These are phyloP conservation scores for Entomortierella beljakovae DNA, from an alignment of 192 early-diverging fungal species.

Conservation along the genomic window DNA sequence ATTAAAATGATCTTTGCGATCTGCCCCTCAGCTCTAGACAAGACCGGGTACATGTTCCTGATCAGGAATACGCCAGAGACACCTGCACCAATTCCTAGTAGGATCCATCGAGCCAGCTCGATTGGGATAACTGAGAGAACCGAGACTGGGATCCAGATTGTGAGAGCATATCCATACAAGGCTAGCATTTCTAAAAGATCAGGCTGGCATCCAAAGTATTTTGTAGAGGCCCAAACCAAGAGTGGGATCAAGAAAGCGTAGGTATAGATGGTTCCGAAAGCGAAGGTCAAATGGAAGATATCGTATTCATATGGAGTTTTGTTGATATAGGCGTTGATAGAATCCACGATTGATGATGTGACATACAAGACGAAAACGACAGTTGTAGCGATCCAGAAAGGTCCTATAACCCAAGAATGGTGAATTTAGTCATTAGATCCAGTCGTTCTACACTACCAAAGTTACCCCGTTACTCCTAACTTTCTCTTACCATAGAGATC, in stretches of 20 bases:
- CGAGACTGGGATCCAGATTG: constrained; percentile 94
- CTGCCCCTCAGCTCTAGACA: constrained; percentile 76
- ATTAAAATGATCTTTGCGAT: constrained; percentile 76
- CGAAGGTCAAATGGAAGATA: constrained; percentile 85
- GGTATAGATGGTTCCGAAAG: constrained; percentile 83
- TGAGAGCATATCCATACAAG: constrained; percentile 92
- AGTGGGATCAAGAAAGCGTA: constrained; percentile 80
- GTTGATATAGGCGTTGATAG: constrained; percentile 77
- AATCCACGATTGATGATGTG: constrained; percentile 88
- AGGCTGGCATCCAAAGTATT: constrained; percentile 87
- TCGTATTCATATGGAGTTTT: constrained; percentile 74
- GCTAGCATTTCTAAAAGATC: constrained; percentile 89
- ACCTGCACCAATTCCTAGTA: constrained; percentile 81
- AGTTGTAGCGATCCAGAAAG: constrained; percentile 98
- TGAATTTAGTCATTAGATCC: not conserved
- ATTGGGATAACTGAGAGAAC: constrained; percentile 86
- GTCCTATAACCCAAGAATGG: constrained; percentile 64
- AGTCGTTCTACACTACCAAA: too few relatives aligned
- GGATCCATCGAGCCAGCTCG: constrained; percentile 84
- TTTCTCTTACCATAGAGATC: constrained; percentile 92
- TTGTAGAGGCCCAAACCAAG: constrained; percentile 82
- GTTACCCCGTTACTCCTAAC: too few relatives aligned
- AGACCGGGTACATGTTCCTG: constrained; percentile 70
- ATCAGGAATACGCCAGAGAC: constrained; percentile 75
- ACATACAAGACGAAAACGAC: constrained; percentile 98